A percentile compares a stretch with the other conserved stretches of the same genome.
Conservation (phyloP, 257 asterid genomes). For the Solanum bukasovii region DNA sequence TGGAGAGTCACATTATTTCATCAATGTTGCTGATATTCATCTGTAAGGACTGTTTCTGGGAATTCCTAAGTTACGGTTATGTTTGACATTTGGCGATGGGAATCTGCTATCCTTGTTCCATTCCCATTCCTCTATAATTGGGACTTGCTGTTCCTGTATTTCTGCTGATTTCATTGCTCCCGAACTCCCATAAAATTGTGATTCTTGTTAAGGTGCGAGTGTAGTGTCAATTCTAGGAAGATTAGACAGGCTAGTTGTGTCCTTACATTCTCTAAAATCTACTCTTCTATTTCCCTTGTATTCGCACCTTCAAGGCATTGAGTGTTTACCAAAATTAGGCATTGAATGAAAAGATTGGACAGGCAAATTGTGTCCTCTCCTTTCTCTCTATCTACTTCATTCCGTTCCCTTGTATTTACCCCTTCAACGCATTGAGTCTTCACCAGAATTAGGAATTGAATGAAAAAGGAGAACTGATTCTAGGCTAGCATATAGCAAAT, state of each 20-base stretch:
- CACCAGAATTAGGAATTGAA: neutral
- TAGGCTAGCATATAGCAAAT: neutral
- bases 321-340: neutral
- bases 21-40: constrained; percentile 86
- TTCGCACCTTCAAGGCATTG: neutral
- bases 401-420: neutral
- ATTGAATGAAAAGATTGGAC: neutral
- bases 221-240: neutral
- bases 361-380: neutral
- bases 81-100: neutral
- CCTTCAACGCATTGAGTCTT: neutral
- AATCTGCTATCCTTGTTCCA: neutral
- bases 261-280: neutral
- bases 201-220: neutral
- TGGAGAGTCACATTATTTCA: constrained; percentile 60
- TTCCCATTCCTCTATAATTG: neutral
- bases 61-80: neutral
- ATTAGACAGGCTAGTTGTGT: neutral
- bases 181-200: neutral
- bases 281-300: neutral
- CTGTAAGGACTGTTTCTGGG: constrained; percentile 40
- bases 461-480: neutral
- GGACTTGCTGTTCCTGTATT: neutral
- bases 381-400: neutral
- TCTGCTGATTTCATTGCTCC: neutral